Evolutionary conservation across 371 early-diverging fungal genomes (phyloP).

Genomic region (Actinomortierella wolfii): DNA sequence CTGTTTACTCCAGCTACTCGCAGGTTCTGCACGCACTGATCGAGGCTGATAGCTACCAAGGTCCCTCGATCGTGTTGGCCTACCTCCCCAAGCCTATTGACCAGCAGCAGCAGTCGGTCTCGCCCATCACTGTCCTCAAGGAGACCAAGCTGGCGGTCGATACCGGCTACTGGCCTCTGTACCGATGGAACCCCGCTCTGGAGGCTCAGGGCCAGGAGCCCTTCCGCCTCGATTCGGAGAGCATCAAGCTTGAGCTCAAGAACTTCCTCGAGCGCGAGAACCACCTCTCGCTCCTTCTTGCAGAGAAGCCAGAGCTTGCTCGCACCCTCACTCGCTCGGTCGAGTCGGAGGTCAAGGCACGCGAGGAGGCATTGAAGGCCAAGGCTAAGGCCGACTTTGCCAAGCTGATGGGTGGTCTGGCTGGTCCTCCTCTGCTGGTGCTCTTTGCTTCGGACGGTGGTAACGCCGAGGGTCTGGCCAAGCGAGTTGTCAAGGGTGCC

Average conservation of each 20-base stretch:
- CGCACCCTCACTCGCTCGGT: slow-evolving; percentile 49
- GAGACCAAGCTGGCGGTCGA: slow-evolving; percentile 91
- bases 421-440: slow-evolving; percentile 80
- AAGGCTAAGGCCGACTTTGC: slow-evolving; percentile 72
- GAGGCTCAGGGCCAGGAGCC: slow-evolving; percentile 64
- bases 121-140: slow-evolving; percentile 75
- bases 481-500: slow-evolving; percentile 80
- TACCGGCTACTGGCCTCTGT: slow-evolving; percentile 90
- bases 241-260: slow-evolving; percentile 80
- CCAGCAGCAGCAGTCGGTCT: slow-evolving; percentile 44
- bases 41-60: slow-evolving; percentile 90
- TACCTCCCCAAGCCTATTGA: slow-evolving; percentile 71
- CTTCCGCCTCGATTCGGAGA: slow-evolving; percentile 85
- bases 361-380: slow-evolving; percentile 56
- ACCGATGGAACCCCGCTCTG: slow-evolving; percentile 87
- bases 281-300: slow-evolving; percentile 74
- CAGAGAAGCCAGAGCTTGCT: slow-evolving; percentile 66
- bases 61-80: slow-evolving; percentile 88
- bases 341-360: slow-evolving; percentile 53
- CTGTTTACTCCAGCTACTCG: slow-evolving; percentile 84
- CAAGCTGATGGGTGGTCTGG: slow-evolving; percentile 65
- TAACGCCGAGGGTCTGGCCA: slow-evolving; percentile 84
- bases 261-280: slow-evolving; percentile 84
- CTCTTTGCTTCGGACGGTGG: slow-evolving; percentile 93
- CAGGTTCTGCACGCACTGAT: slow-evolving; percentile 85